Evolutionary conservation across 108 stramenopile species (phyloP).

Genomic region (Stephanodiscus triporus): DNA sequence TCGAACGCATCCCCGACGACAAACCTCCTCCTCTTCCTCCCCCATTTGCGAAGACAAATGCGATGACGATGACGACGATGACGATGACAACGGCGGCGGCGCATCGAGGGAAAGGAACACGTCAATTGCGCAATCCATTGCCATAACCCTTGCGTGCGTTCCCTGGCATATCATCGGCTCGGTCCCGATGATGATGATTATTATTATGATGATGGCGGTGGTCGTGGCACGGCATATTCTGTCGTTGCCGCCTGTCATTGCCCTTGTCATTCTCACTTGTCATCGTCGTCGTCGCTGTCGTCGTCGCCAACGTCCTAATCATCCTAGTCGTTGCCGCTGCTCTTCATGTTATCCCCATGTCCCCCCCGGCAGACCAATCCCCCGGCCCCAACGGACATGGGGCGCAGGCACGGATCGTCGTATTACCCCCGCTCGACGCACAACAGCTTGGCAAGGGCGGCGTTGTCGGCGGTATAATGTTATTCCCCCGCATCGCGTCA

Average conservation of each 20-base stretch:
- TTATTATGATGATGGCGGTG: no score
- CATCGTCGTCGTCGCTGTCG: not conserved
- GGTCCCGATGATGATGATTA: not conserved
- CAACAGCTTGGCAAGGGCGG: conserved; percentile 73
- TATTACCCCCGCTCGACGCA: conserved; percentile 77
- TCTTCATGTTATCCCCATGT: not conserved
- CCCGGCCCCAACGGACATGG: conserved; percentile 45
- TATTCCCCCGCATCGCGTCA: no score
- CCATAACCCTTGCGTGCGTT: no score
- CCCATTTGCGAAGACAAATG: conserved; percentile 1
- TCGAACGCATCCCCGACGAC: not conserved
- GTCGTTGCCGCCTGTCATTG: not conserved
- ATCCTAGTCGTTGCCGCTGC: no score
- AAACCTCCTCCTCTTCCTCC: conserved; percentile 6
- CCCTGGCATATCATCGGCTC: no score
- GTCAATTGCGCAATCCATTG: no score
- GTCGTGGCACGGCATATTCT: not conserved
- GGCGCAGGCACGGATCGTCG: conserved; percentile 69
- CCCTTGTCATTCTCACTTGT: no score
- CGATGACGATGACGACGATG: not conserved
- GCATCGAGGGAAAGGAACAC: no score
- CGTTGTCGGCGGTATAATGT: conserved; percentile 87
- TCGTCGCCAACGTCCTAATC: no score
- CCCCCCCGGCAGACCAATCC: not conserved
- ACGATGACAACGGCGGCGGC: not conserved